Evolutionary conservation across 345 rosid genomes (phyloP).

Genomic region (Lepidium sativum): DNA sequence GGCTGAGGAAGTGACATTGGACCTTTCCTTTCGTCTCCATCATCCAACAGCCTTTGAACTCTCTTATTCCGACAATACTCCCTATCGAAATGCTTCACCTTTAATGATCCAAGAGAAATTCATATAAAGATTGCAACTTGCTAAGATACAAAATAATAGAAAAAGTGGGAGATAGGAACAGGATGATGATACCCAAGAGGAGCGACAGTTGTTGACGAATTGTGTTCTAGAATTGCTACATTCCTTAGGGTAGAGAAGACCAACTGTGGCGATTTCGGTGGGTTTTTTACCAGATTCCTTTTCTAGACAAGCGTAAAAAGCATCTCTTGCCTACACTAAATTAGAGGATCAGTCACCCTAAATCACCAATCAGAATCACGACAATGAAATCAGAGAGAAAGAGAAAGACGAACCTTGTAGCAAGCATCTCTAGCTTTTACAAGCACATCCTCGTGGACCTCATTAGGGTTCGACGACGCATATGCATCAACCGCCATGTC

Average conservation of each 20-base stretch:
- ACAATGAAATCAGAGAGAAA: neutral
- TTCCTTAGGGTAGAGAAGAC: slow-evolving; percentile 59
- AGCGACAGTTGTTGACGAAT: slow-evolving; percentile 47
- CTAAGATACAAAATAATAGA: neutral
- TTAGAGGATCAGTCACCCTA: neutral
- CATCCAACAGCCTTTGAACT: slow-evolving; percentile 62
- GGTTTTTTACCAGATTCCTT: slow-evolving; percentile 61
- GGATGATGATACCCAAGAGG: slow-evolving; percentile 54
- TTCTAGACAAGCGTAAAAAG: slow-evolving; percentile 65
- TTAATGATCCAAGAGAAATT: neutral
- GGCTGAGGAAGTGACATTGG: slow-evolving; percentile 75
- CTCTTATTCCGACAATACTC: slow-evolving; percentile 63
- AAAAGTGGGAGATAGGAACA: neutral
- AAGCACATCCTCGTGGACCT: slow-evolving; percentile 66
- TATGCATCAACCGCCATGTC: slow-evolving; percentile 40
- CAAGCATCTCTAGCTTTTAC: slow-evolving; percentile 57
- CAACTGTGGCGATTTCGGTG: slow-evolving; percentile 69
- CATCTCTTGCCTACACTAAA: slow-evolving; percentile 54
- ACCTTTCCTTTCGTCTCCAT: slow-evolving; percentile 58
- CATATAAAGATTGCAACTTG: neutral
- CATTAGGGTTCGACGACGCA: slow-evolving; percentile 40
- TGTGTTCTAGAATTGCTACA: slow-evolving; percentile 50
- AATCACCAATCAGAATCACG: neutral
- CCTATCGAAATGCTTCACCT: slow-evolving; percentile 94
- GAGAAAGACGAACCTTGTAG: slow-evolving; percentile 41